A percentile compares a stretch with the other conserved stretches of the same genome.
Conservation (phyloP, 305 asterid genomes). For the Fraxinus nigra region DNA sequence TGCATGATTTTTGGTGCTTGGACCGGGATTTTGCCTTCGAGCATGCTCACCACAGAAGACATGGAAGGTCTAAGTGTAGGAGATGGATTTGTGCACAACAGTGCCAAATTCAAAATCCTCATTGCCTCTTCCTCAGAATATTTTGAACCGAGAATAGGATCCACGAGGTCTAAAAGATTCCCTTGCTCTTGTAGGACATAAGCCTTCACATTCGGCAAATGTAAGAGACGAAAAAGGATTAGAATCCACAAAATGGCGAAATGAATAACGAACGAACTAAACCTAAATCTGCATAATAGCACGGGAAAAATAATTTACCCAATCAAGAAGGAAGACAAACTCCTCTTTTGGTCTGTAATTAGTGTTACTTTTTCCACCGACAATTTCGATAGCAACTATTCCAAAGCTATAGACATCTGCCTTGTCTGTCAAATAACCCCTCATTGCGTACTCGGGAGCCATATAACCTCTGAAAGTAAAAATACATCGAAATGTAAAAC, state of each 20-base stretch:
- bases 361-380: slow-evolving; percentile 86
- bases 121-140: slow-evolving; percentile 59
- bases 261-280: background rate
- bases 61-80: slow-evolving; percentile 82
- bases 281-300: background rate
- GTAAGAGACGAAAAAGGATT: background rate
- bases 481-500: background rate
- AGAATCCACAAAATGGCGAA: background rate
- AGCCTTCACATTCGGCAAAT: slow-evolving; percentile 46
- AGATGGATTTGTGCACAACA: slow-evolving; percentile 80
- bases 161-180: slow-evolving; percentile 78
- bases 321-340: slow-evolving; percentile 85
- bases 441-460: slow-evolving; percentile 97
- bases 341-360: slow-evolving; percentile 79
- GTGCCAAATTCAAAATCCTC: slow-evolving; percentile 59
- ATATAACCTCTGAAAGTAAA: slow-evolving; percentile 69
- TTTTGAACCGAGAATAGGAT: slow-evolving; percentile 61
- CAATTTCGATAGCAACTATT: slow-evolving; percentile 74
- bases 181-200: slow-evolving; percentile 93
- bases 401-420: slow-evolving; percentile 95
- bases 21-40: slow-evolving; percentile 65
- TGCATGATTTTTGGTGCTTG: slow-evolving; percentile 69
- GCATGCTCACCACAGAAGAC: slow-evolving; percentile 83
- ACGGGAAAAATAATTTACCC: slow-evolving; percentile 46
- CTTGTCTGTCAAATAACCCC: slow-evolving; percentile 88